Conservation (phyloP, 2,329 filamentous ascomycete species). For the Fusarium sp. region DNA sequence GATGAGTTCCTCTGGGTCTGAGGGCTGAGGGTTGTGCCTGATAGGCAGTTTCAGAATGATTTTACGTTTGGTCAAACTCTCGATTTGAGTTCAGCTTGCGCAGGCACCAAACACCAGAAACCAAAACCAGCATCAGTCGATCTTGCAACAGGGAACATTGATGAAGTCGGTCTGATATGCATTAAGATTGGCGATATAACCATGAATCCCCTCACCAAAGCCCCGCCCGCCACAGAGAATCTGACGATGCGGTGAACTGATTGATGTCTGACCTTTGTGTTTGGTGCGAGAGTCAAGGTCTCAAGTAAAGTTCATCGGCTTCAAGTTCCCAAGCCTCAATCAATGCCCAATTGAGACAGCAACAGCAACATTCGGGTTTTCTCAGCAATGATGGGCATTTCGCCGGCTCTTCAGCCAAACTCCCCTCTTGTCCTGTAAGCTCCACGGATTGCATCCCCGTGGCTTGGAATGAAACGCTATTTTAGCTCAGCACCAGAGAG, state of each 20-base stretch:
- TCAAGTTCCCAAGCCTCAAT: slow-evolving; percentile 29
- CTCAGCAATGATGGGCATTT: slow-evolving; percentile 15
- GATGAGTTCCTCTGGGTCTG: background rate
- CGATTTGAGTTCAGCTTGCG: slow-evolving; percentile 30
- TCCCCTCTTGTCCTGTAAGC: slow-evolving; percentile 20
- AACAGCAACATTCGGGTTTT: background rate
- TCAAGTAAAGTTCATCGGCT: slow-evolving; percentile 33
- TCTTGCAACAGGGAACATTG: background rate
- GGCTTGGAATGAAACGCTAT: slow-evolving; percentile 36
- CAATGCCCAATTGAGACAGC: slow-evolving; percentile 4
- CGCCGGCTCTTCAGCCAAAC: slow-evolving; percentile 4
- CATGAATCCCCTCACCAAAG: slow-evolving; percentile 5
- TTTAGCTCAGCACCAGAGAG: background rate
- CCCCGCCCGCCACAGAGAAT: background rate
- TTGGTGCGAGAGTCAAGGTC: background rate
- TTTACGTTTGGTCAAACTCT: slow-evolving; percentile 5
- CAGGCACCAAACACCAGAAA: slow-evolving; percentile 24
- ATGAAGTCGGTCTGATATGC: slow-evolving; percentile 10
- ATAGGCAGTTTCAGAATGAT: background rate
- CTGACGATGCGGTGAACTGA: slow-evolving; percentile 1
- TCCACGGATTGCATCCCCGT: slow-evolving; percentile 33
- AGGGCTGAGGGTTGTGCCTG: background rate
- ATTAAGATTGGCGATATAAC: slow-evolving; percentile 15
- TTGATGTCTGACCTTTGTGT: background rate
- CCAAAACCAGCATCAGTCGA: background rate